Evolutionary conservation across 2,329 filamentous ascomycete genomes (phyloP), one percentile per base, ranked within the genome.

Genomic region (Penicillium thymicola): DNA sequence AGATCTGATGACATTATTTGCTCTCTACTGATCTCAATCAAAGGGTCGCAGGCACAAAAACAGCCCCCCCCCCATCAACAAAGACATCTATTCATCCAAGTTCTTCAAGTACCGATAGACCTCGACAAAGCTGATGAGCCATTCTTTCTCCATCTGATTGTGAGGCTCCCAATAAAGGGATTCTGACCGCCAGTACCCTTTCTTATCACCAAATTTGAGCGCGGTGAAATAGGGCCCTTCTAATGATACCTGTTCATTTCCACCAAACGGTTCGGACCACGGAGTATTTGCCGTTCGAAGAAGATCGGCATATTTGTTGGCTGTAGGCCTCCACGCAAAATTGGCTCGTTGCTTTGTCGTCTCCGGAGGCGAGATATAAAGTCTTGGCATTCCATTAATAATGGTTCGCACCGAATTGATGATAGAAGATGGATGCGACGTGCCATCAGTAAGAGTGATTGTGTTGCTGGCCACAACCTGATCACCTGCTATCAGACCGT

Each of bases 121-220:
- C 28, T 30, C 44, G 38, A 60, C 42, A 52, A 65, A 66, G 4
- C 52, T 50, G 45, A 56, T 51, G 16, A 65, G 41, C 63, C 63
- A 65, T 46, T 55, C n/a, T 21, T 37, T 53, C 36, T 66, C 64
- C 40, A 47, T 51, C 32, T 61, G 55, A 32, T 62, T 43, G 46
- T 64, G 64, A 23, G 52, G 57, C 5, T 57, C 55, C 30, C 46
- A 60, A 4, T 9, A 8, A 30, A 13, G 8, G 13, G 21, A 5
- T 16, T 21, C 2, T 13, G 23, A 30, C 46, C 45, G 28, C n/a
- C 0, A 18, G 30, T 36, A 55, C 3, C 13, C 9, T 10, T 3
- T 5, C 3, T 14, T 9, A 11, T 5, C 6, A 10, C 38, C 30
- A 14, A 23, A 36, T 36, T 50, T 48, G 37, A 25, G 21, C 25